Evolutionary conservation across 345 rosid genomes (phyloP).

Genomic region (Eucalyptus cloeziana): DNA sequence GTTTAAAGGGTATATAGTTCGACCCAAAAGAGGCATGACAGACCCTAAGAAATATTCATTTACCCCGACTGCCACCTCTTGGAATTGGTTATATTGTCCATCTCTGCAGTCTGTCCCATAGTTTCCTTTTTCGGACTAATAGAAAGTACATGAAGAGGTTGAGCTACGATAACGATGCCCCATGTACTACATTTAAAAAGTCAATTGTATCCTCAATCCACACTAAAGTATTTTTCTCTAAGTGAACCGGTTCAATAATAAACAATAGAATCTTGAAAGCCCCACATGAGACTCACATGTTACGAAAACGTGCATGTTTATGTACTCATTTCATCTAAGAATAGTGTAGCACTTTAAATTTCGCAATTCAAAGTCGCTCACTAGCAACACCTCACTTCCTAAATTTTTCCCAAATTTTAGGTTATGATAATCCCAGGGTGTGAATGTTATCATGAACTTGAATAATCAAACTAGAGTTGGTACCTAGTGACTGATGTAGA

Average conservation of each 20-base stretch:
- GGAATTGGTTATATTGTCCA: neutral
- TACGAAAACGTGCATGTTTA: neutral
- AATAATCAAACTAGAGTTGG: neutral
- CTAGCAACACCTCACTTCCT: neutral
- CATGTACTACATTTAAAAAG: neutral
- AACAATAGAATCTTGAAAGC: neutral
- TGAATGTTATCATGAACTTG: neutral
- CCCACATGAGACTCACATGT: neutral
- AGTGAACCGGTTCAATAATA: neutral
- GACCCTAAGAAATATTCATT: neutral
- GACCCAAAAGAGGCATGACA: neutral
- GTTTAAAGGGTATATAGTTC: neutral
- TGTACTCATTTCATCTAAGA: neutral
- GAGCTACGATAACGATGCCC: neutral
- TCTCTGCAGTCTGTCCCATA: neutral
- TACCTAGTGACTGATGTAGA: neutral
- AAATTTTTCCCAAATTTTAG: neutral
- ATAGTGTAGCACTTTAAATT: neutral
- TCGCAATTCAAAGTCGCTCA: accelerated
- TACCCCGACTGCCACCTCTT: neutral
- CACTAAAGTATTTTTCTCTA: neutral
- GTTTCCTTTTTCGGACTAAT: neutral
- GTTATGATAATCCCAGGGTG: neutral
- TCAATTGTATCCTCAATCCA: neutral
- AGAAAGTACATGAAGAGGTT: neutral